These are phyloP conservation scores for Sporothrix luriei DNA, from an alignment of 2,329 filamentous ascomycete species.

Conservation along the genomic window DNA sequence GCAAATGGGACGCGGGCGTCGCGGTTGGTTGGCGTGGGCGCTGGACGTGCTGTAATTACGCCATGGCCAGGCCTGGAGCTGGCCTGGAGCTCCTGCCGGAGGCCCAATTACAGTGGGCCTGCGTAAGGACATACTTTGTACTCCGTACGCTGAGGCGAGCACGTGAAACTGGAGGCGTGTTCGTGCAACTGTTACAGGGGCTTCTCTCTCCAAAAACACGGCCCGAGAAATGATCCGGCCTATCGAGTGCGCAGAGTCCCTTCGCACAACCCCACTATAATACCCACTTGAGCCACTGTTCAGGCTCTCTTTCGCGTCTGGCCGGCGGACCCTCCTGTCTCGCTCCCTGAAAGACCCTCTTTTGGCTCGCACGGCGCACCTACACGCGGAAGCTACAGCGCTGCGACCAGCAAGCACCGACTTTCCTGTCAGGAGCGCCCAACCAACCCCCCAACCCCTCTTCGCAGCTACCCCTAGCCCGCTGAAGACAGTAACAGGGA, in stretches of 20 bases:
- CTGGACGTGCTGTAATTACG: not conserved
- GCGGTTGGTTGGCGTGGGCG: slow-evolving; percentile 19
- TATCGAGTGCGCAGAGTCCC: not conserved
- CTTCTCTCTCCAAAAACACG: not conserved
- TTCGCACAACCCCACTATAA: slow-evolving; percentile 20
- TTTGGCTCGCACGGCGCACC: not conserved
- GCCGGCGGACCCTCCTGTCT: slow-evolving; percentile 21
- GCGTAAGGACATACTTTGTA: not conserved
- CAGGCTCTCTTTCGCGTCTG: slow-evolving; percentile 11
- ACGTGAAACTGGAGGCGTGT: not conserved
- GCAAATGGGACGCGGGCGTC: slow-evolving; percentile 22
- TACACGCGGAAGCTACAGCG: slow-evolving; percentile 20
- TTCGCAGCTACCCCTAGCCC: not conserved
- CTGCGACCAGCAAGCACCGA: slow-evolving; percentile 3
- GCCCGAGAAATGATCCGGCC: slow-evolving; percentile 30
- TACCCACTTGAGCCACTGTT: slow-evolving; percentile 4
- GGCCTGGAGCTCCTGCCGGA: not conserved
- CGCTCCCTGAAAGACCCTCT: slow-evolving; percentile 24
- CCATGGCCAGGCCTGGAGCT: not conserved
- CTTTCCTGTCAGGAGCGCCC: slow-evolving; percentile 23
- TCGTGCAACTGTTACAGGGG: not conserved
- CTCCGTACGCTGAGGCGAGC: not conserved
- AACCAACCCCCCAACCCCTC: slow-evolving; percentile 23
- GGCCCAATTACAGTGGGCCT: slow-evolving; percentile 17
- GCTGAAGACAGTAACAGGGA: slow-evolving; percentile 19